Conservation (phyloP, 75 land plant genomes). For the Pseudotsuga menziesii region DNA sequence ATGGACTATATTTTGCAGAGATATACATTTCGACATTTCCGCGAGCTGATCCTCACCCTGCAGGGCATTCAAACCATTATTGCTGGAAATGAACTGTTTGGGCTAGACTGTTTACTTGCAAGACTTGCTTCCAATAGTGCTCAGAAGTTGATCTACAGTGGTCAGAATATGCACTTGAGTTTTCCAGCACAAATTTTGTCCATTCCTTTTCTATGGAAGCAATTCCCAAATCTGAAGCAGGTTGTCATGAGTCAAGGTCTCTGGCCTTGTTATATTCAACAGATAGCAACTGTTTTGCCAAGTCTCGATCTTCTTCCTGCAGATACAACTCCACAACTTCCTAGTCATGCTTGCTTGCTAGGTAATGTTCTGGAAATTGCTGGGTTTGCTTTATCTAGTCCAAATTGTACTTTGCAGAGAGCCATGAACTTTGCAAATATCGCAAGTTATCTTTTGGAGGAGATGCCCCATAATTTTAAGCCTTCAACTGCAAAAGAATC, state of each 20-base stretch:
- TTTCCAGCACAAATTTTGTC: constrained; percentile 73
- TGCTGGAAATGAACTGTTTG: constrained; percentile 15
- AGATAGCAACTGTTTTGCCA: constrained; percentile 51
- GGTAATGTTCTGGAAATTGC: constrained; percentile 73
- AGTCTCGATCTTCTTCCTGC: constrained; percentile 45
- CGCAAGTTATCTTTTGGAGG: constrained; percentile 54
- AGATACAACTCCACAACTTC: constrained; percentile 48
- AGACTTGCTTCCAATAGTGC: constrained; percentile 42
- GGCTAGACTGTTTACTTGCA: constrained; percentile 50
- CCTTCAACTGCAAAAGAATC: constrained; percentile 27
- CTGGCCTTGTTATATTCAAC: constrained; percentile 49
- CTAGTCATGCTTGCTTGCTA: constrained; percentile 73
- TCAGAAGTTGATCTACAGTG: constrained; percentile 7
- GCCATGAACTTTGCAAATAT: constrained; percentile 61
- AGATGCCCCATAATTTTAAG: constrained; percentile 36
- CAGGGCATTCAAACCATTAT: constrained; percentile 8
- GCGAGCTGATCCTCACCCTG: constrained; percentile 50
- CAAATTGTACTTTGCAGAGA: constrained; percentile 43
- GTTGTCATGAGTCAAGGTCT: constrained; percentile 45
- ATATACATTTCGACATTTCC: constrained; percentile 38
- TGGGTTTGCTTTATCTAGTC: constrained; percentile 38
- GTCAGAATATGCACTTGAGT: constrained; percentile 14
- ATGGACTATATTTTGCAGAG: constrained; percentile 47
- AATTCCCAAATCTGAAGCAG: constrained; percentile 66
- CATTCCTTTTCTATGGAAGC: constrained; percentile 71